Evolutionary conservation across 345 rosid genomes (phyloP).

Genomic region (Fremontodendron californicum): DNA sequence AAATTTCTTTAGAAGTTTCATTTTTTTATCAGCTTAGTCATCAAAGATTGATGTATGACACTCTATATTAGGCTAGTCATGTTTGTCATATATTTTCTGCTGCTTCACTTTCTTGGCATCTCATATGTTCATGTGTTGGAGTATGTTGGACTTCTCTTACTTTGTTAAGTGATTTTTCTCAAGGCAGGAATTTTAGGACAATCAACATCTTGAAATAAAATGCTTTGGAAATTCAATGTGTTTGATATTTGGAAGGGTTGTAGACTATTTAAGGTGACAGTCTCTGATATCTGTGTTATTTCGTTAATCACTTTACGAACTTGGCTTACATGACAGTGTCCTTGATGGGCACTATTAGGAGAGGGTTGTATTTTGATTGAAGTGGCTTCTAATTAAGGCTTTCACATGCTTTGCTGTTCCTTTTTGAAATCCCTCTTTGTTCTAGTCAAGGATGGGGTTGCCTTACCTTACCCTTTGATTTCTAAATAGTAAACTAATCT

Average conservation of each 20-base stretch:
- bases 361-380: background rate
- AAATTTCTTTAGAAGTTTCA: background rate
- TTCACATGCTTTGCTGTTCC: background rate
- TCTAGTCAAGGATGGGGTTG: background rate
- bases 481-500: background rate
- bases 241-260: background rate
- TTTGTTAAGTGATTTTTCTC: background rate
- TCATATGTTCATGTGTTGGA: background rate
- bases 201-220: background rate
- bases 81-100: background rate
- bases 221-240: background rate
- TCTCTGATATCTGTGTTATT: background rate
- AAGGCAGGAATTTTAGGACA: background rate
- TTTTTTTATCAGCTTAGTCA: background rate
- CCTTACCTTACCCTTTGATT: background rate
- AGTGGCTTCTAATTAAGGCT: background rate
- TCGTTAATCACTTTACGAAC: background rate
- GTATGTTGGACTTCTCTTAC: background rate
- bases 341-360: background rate
- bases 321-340: background rate
- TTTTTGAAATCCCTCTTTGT: background rate
- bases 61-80: background rate
- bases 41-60: background rate
- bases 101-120: background rate
- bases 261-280: background rate